Base-by-base conservation (phyloP, 2,329 filamentous ascomycete species). In the Teratosphaeria destructans region DNA sequence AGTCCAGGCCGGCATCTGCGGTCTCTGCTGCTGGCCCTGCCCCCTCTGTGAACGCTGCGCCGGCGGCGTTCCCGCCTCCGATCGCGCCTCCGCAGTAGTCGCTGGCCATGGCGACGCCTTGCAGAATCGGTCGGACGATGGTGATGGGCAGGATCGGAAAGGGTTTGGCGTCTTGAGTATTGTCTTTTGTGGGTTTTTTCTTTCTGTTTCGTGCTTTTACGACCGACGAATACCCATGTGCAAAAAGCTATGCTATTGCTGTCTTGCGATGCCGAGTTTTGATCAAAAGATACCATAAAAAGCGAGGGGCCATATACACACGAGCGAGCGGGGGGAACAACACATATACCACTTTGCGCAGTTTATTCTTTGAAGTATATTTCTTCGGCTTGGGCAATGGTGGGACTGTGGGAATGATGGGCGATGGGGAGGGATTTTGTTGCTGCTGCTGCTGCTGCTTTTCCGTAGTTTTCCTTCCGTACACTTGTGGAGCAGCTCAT, bases 11-110 rank as follows among this genome's bases (percentile, higher is more conserved):
- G 16, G 55, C 32, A 39, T 26, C 55, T 29, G 32, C 4, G 5
- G 23, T 27, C 37, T 39, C 35, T 43, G 39, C 55, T n/a, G 19
- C 39, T 49, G 32, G 16, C 32, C 37, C 56, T 37, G 12, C 56
- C 34, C 29, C 16, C 39, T 37, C 43, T 32, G 35, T 16, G 8
- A 39, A 29, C 39, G 37, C 37, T n/a, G 23, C 23, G 32, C 37
- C 54, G 54, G 32, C 16, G 12, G 27, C 26, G 72, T 73, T 73
- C 71, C 71, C 71, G 68, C 71, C 70, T 67, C 69, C 70, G 29
- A 72, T 72, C 65, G 71, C 70, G 70, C 71, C 70, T 66, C 70
- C 71, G 69, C 70, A 66, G 67, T 71, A 68, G 70, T 49, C n/a
- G 43, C 34, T 32, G 52, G 23, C 56, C 19, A n/a, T 43, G 8